Conservation (phyloP, 2,329 filamentous ascomycete species). For the Plectosphaerella plurivora region DNA sequence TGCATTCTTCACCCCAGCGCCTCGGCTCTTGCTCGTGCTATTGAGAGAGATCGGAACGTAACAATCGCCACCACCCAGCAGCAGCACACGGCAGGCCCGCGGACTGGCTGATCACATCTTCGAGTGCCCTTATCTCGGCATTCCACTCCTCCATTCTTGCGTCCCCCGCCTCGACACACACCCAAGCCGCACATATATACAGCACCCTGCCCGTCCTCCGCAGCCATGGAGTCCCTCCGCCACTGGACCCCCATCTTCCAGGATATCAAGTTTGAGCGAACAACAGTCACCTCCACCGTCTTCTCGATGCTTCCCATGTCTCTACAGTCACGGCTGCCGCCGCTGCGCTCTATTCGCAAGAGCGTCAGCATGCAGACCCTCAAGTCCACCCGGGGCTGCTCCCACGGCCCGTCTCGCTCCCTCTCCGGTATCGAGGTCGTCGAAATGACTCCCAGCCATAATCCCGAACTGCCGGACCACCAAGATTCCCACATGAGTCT, state of each 20-base stretch:
- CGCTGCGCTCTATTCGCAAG: slow-evolving; percentile 42
- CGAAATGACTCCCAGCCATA: background rate
- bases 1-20: too few species aligned
- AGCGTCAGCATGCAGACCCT: slow-evolving; percentile 27
- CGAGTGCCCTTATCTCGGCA: background rate
- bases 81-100: background rate
- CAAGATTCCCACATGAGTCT: background rate
- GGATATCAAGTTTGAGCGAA: slow-evolving; percentile 24
- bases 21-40: too few species aligned
- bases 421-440: background rate
- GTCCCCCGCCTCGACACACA: too few species aligned
- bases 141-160: background rate
- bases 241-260: slow-evolving; percentile 16
- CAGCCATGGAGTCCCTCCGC: slow-evolving; percentile 10
- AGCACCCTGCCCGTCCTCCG: background rate
- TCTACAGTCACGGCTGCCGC: slow-evolving; percentile 45
- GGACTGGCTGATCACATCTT: background rate
- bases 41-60: too few species aligned
- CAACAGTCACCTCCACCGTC: slow-evolving; percentile 38
- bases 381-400: slow-evolving; percentile 5
- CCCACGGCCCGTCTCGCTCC: background rate
- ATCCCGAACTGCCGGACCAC: background rate
- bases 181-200: background rate
- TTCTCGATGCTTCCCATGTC: slow-evolving; percentile 49
- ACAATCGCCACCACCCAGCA: too few species aligned